Percentiles rank a stretch among this genome's conserved stretches.
Conservation (phyloP, 2,329 filamentous ascomycete species). For the Cytospora mali region DNA sequence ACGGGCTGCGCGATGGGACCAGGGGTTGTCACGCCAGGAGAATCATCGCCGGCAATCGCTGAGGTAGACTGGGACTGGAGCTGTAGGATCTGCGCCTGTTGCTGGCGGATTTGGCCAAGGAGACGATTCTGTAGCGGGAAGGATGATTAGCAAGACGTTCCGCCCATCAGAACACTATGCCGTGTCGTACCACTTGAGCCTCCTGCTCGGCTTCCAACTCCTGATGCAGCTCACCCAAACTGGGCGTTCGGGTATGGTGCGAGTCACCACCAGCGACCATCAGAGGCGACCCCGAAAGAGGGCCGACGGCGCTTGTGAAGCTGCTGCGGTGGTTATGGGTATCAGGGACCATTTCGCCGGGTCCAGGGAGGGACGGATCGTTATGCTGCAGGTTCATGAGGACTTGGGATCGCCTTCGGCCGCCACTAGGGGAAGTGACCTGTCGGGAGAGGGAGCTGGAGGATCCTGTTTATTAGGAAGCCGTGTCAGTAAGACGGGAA, state of each 20-base stretch:
- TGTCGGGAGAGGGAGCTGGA: slow-evolving; percentile 27
- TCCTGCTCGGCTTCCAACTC: slow-evolving; percentile 80
- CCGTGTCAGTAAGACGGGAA: background rate
- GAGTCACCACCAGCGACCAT: slow-evolving; percentile 51
- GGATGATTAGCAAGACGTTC: background rate
- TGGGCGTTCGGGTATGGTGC: slow-evolving; percentile 68
- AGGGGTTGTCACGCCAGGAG: slow-evolving; percentile 35
- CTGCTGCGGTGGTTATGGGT: slow-evolving; percentile 39
- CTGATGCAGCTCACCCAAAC: slow-evolving; percentile 76
- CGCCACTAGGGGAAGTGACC: slow-evolving; percentile 32
- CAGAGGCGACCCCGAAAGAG: slow-evolving; percentile 39
- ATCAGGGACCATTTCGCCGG: slow-evolving; percentile 67
- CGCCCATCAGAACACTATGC: background rate
- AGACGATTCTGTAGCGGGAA: slow-evolving; percentile 64
- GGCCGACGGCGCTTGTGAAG: slow-evolving; percentile 32
- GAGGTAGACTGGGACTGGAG: slow-evolving; percentile 52
- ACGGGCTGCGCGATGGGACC: slow-evolving; percentile 26
- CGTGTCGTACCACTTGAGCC: slow-evolving; percentile 67
- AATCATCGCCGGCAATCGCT: slow-evolving; percentile 42
- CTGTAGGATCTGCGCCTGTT: slow-evolving; percentile 70
- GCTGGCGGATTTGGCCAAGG: slow-evolving; percentile 73
- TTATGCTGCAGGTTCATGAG: slow-evolving; percentile 75
- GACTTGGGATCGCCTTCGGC: slow-evolving; percentile 67
- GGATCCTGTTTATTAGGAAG: slow-evolving; percentile 20
- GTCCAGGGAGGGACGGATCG: slow-evolving; percentile 67